Evolutionary conservation across 805 yeast genomes (phyloP).

Genomic region (Yarrowia sp.): DNA sequence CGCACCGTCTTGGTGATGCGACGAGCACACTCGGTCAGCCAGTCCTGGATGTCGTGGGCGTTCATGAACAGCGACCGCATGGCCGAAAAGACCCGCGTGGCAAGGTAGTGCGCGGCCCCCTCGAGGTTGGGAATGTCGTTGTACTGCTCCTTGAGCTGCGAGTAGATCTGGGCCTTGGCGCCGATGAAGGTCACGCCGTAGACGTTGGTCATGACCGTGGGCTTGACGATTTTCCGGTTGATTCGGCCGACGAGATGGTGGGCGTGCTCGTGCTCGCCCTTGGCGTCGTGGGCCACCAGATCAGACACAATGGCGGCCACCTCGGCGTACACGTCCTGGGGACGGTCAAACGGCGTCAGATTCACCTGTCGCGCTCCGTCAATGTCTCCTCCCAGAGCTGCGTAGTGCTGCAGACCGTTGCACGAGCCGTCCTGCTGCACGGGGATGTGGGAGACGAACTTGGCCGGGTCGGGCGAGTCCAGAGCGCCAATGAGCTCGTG

Average conservation of each 20-base stretch:
- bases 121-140: slow-evolving; percentile 59
- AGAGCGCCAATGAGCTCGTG: slow-evolving; percentile 60
- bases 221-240: slow-evolving; percentile 89
- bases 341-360: slow-evolving; percentile 60
- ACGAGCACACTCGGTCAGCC: slow-evolving; percentile 89
- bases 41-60: slow-evolving; percentile 94
- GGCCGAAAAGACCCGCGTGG: slow-evolving; percentile 79
- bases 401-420: slow-evolving; percentile 72
- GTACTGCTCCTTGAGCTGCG: slow-evolving; percentile 60
- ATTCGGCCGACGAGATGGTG: slow-evolving; percentile 64
- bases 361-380: slow-evolving; percentile 72
- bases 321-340: slow-evolving; percentile 66
- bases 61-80: slow-evolving; percentile 85
- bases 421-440: slow-evolving; percentile 75
- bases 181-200: slow-evolving; percentile 96
- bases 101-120: slow-evolving; percentile 66
- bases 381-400: slow-evolving; percentile 72
- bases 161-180: slow-evolving; percentile 85
- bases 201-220: slow-evolving; percentile 97
- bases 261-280: slow-evolving; percentile 47
- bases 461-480: slow-evolving; percentile 57
- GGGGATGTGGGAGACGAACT: slow-evolving; percentile 59
- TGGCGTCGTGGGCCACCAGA: slow-evolving; percentile 57
- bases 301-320: slow-evolving; percentile 60
- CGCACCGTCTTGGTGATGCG: slow-evolving; percentile 79